phyloP scores from a whole-genome alignment of 139 green algal genomes.

The Dunaliella sp. region DNA sequence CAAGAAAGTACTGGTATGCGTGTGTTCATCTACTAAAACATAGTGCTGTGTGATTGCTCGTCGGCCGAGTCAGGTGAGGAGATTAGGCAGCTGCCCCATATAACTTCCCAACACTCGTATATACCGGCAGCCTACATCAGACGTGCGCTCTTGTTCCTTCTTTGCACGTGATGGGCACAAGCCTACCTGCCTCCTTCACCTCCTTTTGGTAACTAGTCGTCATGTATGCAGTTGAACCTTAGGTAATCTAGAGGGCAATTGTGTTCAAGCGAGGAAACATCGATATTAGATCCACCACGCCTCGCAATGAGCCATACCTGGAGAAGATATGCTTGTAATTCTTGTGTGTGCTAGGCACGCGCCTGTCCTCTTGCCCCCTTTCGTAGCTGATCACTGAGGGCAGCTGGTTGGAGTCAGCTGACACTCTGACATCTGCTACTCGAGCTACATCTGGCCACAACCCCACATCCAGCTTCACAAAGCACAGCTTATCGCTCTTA shows the following conservation, averaged over 20 bases:
- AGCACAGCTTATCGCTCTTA: slow-evolving; percentile 20
- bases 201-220: too few relatives aligned
- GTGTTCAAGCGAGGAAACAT: too few relatives aligned
- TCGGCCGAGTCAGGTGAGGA: too few relatives aligned
- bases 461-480: slow-evolving; percentile 25
- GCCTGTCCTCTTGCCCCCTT: slow-evolving; percentile 32
- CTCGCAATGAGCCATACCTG: not conserved
- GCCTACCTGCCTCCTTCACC: too few relatives aligned
- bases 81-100: too few relatives aligned
- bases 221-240: not conserved
- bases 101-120: too few relatives aligned
- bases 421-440: slow-evolving; percentile 14
- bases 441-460: slow-evolving; percentile 2
- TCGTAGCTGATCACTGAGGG: slow-evolving; percentile 30
- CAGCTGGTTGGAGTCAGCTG: slow-evolving; percentile 27
- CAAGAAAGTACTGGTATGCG: too few relatives aligned
- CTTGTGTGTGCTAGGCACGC: slow-evolving; percentile 19
- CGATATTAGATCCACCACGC: too few relatives aligned
- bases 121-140: too few relatives aligned
- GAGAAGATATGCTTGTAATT: not conserved
- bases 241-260: not conserved
- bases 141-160: not conserved
- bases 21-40: too few relatives aligned
- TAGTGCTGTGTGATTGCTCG: too few relatives aligned
- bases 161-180: not conserved